Evolutionary conservation across 2,329 filamentous ascomycete species (phyloP).

Genomic region (Epicoccum sorghinum): DNA sequence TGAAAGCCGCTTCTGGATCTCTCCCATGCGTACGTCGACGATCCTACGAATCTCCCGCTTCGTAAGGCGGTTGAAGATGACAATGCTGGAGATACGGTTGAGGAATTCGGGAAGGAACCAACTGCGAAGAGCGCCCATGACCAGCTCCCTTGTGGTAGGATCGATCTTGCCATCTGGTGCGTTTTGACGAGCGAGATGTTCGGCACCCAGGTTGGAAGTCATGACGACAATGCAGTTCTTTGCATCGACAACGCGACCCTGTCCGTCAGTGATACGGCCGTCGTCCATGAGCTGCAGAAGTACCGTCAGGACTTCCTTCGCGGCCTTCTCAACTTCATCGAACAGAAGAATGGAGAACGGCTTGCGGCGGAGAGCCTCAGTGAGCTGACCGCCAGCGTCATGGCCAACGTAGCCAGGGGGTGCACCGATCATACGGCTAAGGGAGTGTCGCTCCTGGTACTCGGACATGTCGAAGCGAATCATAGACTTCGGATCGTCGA

Average conservation of each 20-base stretch:
- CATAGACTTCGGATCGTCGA: constrained; percentile 97
- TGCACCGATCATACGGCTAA: constrained; percentile 97
- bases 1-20: constrained; percentile 90
- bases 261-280: constrained; percentile 96
- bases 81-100: constrained; percentile 93
- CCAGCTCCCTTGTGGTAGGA: constrained; percentile 80
- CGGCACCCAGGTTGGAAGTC: constrained; percentile 96
- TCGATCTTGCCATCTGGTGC: constrained; percentile 85
- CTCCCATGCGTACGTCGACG: constrained; percentile 83
- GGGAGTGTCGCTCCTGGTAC: constrained; percentile 94
- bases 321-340: constrained; percentile 97
- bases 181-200: constrained; percentile 83
- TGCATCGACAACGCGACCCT: constrained; percentile 92
- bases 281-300: constrained; percentile 99
- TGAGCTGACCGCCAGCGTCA: constrained; percentile 93
- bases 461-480: constrained; percentile 99
- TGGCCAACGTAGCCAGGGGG: constrained; percentile 97
- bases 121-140: constrained; percentile 88
- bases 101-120: constrained; percentile 99
- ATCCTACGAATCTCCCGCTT: constrained; percentile 91
- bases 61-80: constrained; percentile 98
- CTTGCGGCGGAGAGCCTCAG: constrained; percentile 88
- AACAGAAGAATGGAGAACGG: constrained; percentile 98
- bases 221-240: constrained; percentile 99
- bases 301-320: constrained; percentile 95